Conservation (phyloP, 495 filamentous ascomycete species). For the Penicillium arizonense region DNA sequence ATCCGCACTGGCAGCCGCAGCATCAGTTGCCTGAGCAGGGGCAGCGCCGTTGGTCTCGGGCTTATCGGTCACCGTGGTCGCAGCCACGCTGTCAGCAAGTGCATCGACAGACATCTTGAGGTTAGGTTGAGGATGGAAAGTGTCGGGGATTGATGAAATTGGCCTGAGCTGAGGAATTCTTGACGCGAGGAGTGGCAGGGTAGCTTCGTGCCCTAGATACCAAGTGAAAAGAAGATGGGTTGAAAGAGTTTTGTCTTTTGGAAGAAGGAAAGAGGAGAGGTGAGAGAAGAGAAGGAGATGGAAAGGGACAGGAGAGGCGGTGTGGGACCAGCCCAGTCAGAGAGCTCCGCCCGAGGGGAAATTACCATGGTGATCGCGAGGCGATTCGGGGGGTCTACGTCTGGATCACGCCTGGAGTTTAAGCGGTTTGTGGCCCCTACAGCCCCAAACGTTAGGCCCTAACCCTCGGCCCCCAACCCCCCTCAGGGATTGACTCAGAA, state of each 20-base stretch:
- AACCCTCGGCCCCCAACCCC: background rate
- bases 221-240: conserved; percentile 31
- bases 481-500: background rate
- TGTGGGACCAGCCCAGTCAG: conserved; percentile 21
- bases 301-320: conserved; percentile 27
- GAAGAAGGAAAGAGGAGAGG: conserved; percentile 21
- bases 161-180: conserved; percentile 42
- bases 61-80: conserved; percentile 49
- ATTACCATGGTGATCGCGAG: background rate
- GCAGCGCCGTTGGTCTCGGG: conserved; percentile 79
- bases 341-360: background rate
- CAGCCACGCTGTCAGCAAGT: conserved; percentile 49
- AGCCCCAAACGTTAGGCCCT: background rate
- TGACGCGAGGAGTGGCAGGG: conserved; percentile 63
- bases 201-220: conserved; percentile 90
- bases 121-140: conserved; percentile 24
- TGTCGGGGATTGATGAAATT: conserved; percentile 24
- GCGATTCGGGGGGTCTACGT: no score
- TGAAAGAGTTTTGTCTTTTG: conserved; percentile 22
- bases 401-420: no score
- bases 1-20: conserved; percentile 92
- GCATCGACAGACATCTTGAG: conserved; percentile 60
- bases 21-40: conserved; percentile 73
- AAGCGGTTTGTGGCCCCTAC: background rate
- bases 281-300: conserved; percentile 20